Base-by-base conservation (phyloP, 768 basidiomycete species). In the Crassisporium funariophilum region DNA sequence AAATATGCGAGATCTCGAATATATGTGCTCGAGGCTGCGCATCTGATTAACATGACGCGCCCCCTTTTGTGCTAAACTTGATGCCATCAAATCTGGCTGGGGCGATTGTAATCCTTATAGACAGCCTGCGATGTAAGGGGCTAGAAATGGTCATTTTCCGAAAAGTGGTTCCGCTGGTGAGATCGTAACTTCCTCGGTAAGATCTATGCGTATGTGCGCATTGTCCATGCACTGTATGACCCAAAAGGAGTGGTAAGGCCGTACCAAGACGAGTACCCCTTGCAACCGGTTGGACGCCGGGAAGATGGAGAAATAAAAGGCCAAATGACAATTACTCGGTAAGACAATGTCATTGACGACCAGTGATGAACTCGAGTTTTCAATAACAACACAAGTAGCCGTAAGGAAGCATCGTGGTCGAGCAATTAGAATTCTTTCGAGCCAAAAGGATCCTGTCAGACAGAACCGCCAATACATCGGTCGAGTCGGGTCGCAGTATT, bases 211-310 rank as follows among this genome's bases (percentile, higher is more conserved):
- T 29, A 41, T 44, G 20, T 33, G 36, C 17, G 38, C n/a, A 40
- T 21, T 33, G 21, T 33, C 6, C 15, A 44, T 17, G 36, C 24
- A n/a, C n/a, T n/a, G n/a, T n/a, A n/a, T n/a, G n/a, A n/a, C n/a
- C n/a, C n/a, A n/a, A n/a, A n/a, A n/a, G n/a, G n/a, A n/a, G n/a
- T n/a, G n/a, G n/a, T n/a, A n/a, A n/a, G n/a, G n/a, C n/a, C n/a
- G n/a, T n/a, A n/a, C n/a, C n/a, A 11, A 41, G 17, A 34, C 35
- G 35, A 35, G 24, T n/a, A 37, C 49, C 50, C 56, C 55, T 58
- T 57, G 47, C 56, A 47, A 60, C 52, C 61, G 59, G 56, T 20
- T 44, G 50, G 48, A 49, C 48, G 49, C 49, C 58, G 57, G 59
- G 15, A 46, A 45, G 55, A 54, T 52, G 29, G 46, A 44, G 43